These are phyloP conservation scores for Codiaeum variegatum DNA, from an alignment of 441 rosid species.

Conservation along the genomic window DNA sequence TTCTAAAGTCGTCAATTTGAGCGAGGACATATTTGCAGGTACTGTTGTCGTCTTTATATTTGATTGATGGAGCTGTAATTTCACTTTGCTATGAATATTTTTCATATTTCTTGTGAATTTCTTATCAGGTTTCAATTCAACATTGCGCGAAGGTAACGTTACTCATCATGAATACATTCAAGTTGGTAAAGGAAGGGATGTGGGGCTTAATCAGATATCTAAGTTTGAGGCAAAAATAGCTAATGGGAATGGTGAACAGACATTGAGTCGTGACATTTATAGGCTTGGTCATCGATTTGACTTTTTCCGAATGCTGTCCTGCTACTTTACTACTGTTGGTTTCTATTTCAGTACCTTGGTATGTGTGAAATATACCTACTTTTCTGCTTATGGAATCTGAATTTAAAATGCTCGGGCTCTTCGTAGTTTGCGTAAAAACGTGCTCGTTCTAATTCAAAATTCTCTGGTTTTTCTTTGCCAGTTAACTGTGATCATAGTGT, in stretches of 20 bases:
- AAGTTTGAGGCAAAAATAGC: constrained; percentile 95
- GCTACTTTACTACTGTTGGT: constrained; percentile 82
- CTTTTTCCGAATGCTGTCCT: constrained; percentile 94
- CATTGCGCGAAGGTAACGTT: constrained; percentile 81
- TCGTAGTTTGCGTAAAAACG: not conserved
- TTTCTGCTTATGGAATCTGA: not conserved
- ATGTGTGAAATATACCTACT: constrained; percentile 19
- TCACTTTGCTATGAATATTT: not conserved
- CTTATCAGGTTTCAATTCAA: constrained; percentile 79
- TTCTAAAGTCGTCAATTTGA: constrained; percentile 84
- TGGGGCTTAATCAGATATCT: constrained; percentile 89
- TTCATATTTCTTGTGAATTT: constrained; percentile 18
- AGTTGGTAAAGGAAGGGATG: constrained; percentile 98
- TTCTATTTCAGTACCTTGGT: constrained; percentile 92
- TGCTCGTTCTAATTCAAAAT: constrained; percentile 10
- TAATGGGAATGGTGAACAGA: constrained; percentile 93
- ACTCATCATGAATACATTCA: constrained; percentile 98
- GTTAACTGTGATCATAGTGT: constrained; percentile 79
- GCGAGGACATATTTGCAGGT: constrained; percentile 96
- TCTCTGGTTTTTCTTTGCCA: constrained; percentile 31
- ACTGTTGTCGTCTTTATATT: constrained; percentile 15
- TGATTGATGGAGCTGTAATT: not conserved
- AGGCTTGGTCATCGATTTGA: constrained; percentile 97
- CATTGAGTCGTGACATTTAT: constrained; percentile 77
- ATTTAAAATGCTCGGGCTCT: not conserved